Evolutionary conservation across 805 yeast species (phyloP), one percentile per base, ranked within the genome.

Genomic region (Allodekkera sacchari): DNA sequence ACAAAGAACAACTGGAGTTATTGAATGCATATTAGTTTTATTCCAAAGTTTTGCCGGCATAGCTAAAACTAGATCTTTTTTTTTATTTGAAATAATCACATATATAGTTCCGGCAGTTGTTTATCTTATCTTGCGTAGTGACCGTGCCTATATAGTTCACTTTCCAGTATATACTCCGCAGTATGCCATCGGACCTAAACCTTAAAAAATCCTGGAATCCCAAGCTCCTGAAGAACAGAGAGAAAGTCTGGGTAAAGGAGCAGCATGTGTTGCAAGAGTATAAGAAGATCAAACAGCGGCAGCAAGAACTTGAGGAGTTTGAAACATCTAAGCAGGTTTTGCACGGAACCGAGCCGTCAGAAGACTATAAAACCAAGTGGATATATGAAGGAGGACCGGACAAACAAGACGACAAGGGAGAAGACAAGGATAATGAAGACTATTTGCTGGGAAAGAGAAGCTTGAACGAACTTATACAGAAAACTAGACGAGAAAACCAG

Each of bases 141-240:
- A n/a, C n/a, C n/a, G n/a, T n/a, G n/a, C n/a, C n/a, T n/a, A n/a
- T n/a, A n/a, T n/a, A n/a, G n/a, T n/a, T n/a, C n/a, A n/a, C n/a
- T n/a, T n/a, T n/a, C n/a, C n/a, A n/a, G n/a, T n/a, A n/a, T n/a
- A 22, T 7, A 22, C 25, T 6, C 5, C 7, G 14, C 9, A 24
- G 7, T 2, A 47, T 48, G 55, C 83, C 87, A 1, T 83, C 87
- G 5, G 95, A 88, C 54, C 66, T 89, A 40, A 89, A 89, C 52
- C 57, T 88, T 34, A 82, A 89, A 60, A 89, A 89, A 53, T 89
- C 97, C 39, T 89, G 97, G 98, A 85, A 89, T 55, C 96, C 98
- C 3, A 88, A 81, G 28, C 64, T 84, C 31, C 63, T 83, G 50
- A 83, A 80, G 52, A 89, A 89, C 63, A 85, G 79, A 57, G 78